Evolutionary conservation across 306 rosid genomes (phyloP), one percentile per base, ranked within the genome.

Genomic region (Glycine tomentella): DNA sequence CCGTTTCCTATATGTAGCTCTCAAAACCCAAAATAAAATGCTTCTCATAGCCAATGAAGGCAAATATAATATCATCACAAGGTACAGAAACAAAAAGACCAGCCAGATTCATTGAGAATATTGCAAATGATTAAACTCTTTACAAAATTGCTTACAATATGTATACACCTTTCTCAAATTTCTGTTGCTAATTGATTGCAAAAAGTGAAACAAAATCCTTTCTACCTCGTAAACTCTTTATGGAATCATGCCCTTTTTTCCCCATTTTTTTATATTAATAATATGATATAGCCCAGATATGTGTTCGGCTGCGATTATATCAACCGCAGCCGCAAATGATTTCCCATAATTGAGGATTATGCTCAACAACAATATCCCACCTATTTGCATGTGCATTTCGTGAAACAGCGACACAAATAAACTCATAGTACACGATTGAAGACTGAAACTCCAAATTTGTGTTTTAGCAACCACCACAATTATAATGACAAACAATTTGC

Each of bases 21-120:
- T 49, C 25, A 33, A 64, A 75, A 45, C 34, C 58, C 44, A 51
- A 59, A 77, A 20, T 46, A 33, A 7, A 68, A 56, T 74, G 55
- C 49, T 42, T 75, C 57, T 57, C 59, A 62, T 45, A 63, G 61
- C 53, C 45, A 42, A 61, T 70, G 62, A 56, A 31, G 61, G 59
- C 72, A 69, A 49, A 68, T 44, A 56, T 12, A 16, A 11, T 16
- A 72, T 72, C 65, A 72, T 72, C 65, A 16, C 12, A 74, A 67
- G 48, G 76, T 69, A 59, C 72, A 49, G 13, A 51, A 72, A 59
- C 10, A 72, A 69, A 69, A 48, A 69, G 58, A 11, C 71, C 15
- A 20, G 33, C n/a, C 34, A 66, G 79, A 61, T 56, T 68, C 45
- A 48, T 59, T 34, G 51, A 14, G 45, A 46, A 46, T 44, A 15